A percentile compares a stretch with the other conserved stretches of the same genome.
phyloP scores from a whole-genome alignment of 2,329 filamentous ascomycete species.

The Beauveria pseudobassiana region DNA sequence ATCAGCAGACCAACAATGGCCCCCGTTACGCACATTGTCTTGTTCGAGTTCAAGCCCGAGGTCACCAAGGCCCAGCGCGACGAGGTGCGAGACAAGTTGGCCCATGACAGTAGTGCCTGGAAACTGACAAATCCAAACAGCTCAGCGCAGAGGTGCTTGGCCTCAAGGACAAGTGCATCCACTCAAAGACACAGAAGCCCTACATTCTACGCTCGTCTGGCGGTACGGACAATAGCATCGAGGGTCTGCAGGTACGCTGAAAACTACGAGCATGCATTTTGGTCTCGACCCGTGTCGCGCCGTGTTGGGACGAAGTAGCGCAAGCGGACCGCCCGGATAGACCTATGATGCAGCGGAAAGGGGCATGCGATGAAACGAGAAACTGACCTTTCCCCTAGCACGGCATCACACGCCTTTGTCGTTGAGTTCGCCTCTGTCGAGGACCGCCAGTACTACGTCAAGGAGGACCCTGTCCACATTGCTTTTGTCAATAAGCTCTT shows the following conservation, averaged over 20 bases:
- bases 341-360: not conserved
- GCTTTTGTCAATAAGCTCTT: conserved; percentile 46
- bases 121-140: conserved; percentile 14
- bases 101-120: not conserved
- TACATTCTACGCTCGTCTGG: conserved; percentile 54
- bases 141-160: conserved; percentile 30
- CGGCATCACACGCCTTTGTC: conserved; percentile 61
- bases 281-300: too few relatives aligned
- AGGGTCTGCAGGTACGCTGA: conserved; percentile 46
- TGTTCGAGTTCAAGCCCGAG: conserved; percentile 55
- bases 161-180: conserved; percentile 52
- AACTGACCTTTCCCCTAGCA: conserved; percentile 29
- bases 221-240: conserved; percentile 53
- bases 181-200: conserved; percentile 48
- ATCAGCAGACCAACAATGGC: conserved; percentile 37
- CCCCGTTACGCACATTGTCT: conserved; percentile 53
- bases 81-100: conserved; percentile 36
- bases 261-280: not conserved
- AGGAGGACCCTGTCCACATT: conserved; percentile 55
- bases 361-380: not conserved
- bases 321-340: not conserved
- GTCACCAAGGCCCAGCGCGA: conserved; percentile 40
- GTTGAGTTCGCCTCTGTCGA: conserved; percentile 55
- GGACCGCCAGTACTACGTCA: conserved; percentile 61
- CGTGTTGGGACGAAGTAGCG: not conserved